Evolutionary conservation across 2,329 filamentous ascomycete species (phyloP).

Genomic region (Penicillium olsonii): DNA sequence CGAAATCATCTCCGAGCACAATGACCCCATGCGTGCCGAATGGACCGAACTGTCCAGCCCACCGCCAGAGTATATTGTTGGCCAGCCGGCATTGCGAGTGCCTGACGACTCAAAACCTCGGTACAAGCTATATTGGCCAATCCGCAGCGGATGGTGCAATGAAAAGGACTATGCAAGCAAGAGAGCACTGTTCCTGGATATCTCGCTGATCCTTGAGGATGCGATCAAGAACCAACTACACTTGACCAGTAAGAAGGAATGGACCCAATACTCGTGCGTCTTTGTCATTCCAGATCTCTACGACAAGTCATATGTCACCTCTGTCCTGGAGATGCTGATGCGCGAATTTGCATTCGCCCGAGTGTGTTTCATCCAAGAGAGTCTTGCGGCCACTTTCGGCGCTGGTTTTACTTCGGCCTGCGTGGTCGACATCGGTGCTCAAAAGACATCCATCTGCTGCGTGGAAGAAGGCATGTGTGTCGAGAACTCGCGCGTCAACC

Average conservation of each 20-base stretch:
- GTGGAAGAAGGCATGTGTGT: constrained; percentile 95
- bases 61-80: constrained; percentile 77
- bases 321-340: constrained; percentile 80
- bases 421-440: constrained; percentile 92
- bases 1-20: constrained; percentile 89
- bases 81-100: constrained; percentile 78
- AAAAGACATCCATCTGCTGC: constrained; percentile 96
- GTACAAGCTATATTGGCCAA: constrained; percentile 91
- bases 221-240: constrained; percentile 84
- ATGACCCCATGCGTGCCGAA: constrained; percentile 88
- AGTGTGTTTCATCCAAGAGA: constrained; percentile 94
- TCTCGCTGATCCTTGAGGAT: constrained; percentile 82
- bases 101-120: constrained; percentile 85
- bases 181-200: constrained; percentile 80
- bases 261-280: constrained; percentile 92
- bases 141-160: constrained; percentile 83
- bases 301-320: constrained; percentile 88
- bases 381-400: constrained; percentile 89
- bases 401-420: constrained; percentile 93
- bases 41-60: constrained; percentile 81
- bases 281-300: constrained; percentile 96
- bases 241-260: constrained; percentile 73
- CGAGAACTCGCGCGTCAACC: constrained; percentile 90
- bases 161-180: constrained; percentile 83
- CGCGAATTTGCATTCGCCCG: constrained; percentile 85